Evolutionary conservation across 2,329 filamentous ascomycete genomes (phyloP).

Genomic region (Raffaelea albimanens): DNA sequence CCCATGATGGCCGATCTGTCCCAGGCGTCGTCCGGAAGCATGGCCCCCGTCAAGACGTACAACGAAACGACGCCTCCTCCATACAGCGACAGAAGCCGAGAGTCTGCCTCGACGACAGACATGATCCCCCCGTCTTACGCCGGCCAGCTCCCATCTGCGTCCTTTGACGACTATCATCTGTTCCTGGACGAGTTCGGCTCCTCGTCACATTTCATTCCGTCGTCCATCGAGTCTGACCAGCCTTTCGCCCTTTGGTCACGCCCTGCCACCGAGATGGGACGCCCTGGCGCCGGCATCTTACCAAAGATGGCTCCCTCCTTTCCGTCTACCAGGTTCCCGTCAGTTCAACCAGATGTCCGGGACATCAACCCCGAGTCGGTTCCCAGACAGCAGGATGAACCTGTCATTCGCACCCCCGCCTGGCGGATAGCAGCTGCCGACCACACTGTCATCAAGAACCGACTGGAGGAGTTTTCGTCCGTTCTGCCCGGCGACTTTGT

Average conservation of each 20-base stretch:
- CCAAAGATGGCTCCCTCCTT: constrained; percentile 40
- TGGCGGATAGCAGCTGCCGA: constrained; percentile 44
- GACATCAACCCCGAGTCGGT: constrained; percentile 26
- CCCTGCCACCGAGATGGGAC: constrained; percentile 26
- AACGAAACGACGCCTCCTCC: constrained; percentile 31
- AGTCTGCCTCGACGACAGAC: constrained; percentile 26
- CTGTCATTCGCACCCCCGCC: constrained; percentile 24
- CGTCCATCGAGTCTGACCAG: constrained; percentile 44
- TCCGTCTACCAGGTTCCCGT: constrained; percentile 44
- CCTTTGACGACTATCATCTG: constrained; percentile 48
- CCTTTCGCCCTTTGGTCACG: constrained; percentile 43
- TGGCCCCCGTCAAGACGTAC: constrained; percentile 39
- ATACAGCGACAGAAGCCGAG: constrained; percentile 39
- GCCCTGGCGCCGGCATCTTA: constrained; percentile 19
- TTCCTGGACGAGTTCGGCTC: constrained; percentile 49
- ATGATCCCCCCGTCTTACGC: constrained; percentile 30
- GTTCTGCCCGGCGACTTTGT: constrained; percentile 54
- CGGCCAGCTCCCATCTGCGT: constrained; percentile 26
- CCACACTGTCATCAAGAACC: constrained; percentile 45
- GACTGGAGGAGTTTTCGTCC: constrained; percentile 51
- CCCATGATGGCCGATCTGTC: constrained; percentile 37
- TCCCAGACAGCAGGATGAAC: constrained; percentile 30
- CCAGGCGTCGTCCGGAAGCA: constrained; percentile 26
- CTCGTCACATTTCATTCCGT: constrained; percentile 45
- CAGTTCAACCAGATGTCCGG: constrained; percentile 42